phyloP scores from a whole-genome alignment of 2,329 filamentous ascomycete species.

The Pestalotiopsis sp. region DNA sequence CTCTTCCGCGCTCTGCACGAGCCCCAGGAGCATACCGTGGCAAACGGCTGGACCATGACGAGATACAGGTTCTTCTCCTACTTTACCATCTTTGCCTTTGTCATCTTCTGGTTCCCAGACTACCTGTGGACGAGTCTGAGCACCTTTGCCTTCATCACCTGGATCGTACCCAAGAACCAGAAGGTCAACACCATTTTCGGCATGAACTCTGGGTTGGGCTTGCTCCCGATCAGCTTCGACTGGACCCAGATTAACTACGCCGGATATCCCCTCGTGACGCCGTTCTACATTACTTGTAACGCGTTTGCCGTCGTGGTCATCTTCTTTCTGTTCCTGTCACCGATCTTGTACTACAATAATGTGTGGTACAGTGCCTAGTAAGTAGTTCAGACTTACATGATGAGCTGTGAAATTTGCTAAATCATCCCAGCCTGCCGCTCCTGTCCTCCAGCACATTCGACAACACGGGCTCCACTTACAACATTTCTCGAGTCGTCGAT shows the following conservation, averaged over 20 bases:
- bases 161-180: constrained; percentile 21
- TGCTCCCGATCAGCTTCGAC: constrained; percentile 34
- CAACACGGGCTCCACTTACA: constrained; percentile 33
- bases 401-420: not conserved
- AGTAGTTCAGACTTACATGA: not conserved
- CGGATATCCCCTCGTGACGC: constrained; percentile 29
- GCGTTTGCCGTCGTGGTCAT: constrained; percentile 30
- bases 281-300: constrained; percentile 34
- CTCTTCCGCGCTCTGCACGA: constrained; percentile 37
- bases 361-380: constrained; percentile 33
- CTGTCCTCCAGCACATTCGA: constrained; percentile 32
- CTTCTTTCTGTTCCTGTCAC: constrained; percentile 33
- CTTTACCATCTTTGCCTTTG: constrained; percentile 29
- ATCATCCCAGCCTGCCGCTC: constrained; percentile 24
- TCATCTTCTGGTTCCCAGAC: constrained; percentile 27
- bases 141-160: constrained; percentile 26
- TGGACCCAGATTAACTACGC: constrained; percentile 37
- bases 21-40: constrained; percentile 27
- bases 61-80: constrained; percentile 37
- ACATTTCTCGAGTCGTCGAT: constrained; percentile 32
- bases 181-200: constrained; percentile 24
- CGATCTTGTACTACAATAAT: constrained; percentile 34
- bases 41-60: constrained; percentile 36
- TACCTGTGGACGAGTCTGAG: constrained; percentile 24
- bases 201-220: constrained; percentile 20